A percentile compares a stretch with the other conserved stretches of the same genome.
phyloP scores from a whole-genome alignment of 1,139 yeast species.

The Yamadazyma friedrichii region DNA sequence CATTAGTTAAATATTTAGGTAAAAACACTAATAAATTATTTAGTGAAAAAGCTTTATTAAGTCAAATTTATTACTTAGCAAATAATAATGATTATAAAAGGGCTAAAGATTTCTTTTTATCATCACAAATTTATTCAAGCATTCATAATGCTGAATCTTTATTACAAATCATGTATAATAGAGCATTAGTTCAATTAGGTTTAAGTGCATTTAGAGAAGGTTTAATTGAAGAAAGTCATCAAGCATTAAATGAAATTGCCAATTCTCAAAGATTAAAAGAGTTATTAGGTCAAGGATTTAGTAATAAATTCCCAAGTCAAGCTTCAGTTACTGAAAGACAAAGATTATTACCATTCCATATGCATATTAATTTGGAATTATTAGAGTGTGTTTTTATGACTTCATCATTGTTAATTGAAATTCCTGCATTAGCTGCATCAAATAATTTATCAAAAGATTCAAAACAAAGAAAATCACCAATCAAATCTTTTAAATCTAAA shows the following conservation, averaged over 20 bases:
- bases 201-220: slow-evolving; percentile 94
- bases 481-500: slow-evolving; percentile 87
- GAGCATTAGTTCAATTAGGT: slow-evolving; percentile 95
- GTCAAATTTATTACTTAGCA: slow-evolving; percentile 88
- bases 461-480: slow-evolving; percentile 54
- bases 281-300: slow-evolving; percentile 89
- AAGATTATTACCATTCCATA: slow-evolving; percentile 93
- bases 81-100: slow-evolving; percentile 77
- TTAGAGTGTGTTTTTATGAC: slow-evolving; percentile 94
- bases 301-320: slow-evolving; percentile 61
- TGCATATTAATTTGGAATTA: slow-evolving; percentile 94
- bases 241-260: slow-evolving; percentile 83
- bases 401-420: slow-evolving; percentile 83
- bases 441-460: slow-evolving; percentile 46
- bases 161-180: slow-evolving; percentile 88
- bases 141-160: slow-evolving; percentile 83
- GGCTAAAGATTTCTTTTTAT: slow-evolving; percentile 85
- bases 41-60: slow-evolving; percentile 81
- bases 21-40: slow-evolving; percentile 65
- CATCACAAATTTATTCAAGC: slow-evolving; percentile 79
- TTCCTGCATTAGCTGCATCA: slow-evolving; percentile 70
- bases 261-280: slow-evolving; percentile 87
- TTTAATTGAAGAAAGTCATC: slow-evolving; percentile 82
- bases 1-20: slow-evolving; percentile 63
- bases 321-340: slow-evolving; percentile 66